Percentiles rank a stretch among this genome's conserved stretches.
Conservation (phyloP, 2,329 filamentous ascomycete genomes). For the Scedosporium minutisporum region DNA sequence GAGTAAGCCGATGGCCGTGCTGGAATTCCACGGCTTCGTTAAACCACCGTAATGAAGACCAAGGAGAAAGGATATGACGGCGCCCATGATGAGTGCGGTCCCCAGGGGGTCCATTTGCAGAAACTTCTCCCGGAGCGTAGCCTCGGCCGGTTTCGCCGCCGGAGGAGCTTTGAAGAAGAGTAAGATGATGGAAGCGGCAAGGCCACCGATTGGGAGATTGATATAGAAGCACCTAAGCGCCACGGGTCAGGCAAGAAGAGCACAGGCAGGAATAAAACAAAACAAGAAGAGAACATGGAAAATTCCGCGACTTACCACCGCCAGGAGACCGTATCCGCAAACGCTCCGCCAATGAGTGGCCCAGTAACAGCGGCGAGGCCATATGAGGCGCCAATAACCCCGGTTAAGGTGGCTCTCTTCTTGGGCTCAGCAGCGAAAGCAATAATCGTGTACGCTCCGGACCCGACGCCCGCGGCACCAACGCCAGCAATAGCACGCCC, state of each 20-base stretch:
- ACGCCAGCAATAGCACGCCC: conserved; percentile 40
- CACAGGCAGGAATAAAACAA: background rate
- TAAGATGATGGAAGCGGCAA: conserved; percentile 22
- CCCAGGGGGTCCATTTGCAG: conserved; percentile 39
- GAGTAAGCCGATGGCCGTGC: conserved; percentile 31
- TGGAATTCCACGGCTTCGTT: conserved; percentile 30
- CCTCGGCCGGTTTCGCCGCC: conserved; percentile 24
- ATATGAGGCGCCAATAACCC: conserved; percentile 26
- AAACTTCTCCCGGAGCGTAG: conserved; percentile 31
- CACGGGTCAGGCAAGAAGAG: background rate
- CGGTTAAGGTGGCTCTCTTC: conserved; percentile 25
- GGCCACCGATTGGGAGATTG: conserved; percentile 23
- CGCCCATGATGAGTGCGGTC: conserved; percentile 32
- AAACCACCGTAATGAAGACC: conserved; percentile 39
- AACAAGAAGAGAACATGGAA: background rate
- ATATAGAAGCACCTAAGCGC: conserved; percentile 17
- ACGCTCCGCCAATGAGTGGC: conserved; percentile 18
- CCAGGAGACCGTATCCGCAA: conserved; percentile 18
- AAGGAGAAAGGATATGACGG: conserved; percentile 32
- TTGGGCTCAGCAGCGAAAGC: conserved; percentile 29
- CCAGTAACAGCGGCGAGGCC: conserved; percentile 22
- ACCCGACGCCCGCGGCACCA: conserved; percentile 36
- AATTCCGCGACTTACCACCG: conserved; percentile 13
- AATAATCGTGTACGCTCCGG: conserved; percentile 40
- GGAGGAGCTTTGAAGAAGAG: conserved; percentile 32